Evolutionary conservation across 768 basidiomycete genomes (phyloP).

Genomic region (Albatrellus ellisii): DNA sequence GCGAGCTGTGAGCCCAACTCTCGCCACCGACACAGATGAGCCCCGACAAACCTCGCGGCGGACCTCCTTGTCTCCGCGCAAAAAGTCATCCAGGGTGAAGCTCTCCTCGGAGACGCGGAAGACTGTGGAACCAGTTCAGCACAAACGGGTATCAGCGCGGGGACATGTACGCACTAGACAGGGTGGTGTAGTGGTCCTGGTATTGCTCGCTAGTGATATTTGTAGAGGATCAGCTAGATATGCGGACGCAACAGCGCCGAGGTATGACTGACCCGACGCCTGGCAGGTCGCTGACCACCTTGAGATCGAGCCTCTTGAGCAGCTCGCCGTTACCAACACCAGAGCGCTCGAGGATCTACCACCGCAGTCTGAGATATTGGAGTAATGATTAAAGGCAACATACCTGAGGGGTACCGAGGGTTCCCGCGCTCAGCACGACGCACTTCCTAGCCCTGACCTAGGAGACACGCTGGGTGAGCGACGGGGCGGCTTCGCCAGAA

Average conservation of each 20-base stretch:
- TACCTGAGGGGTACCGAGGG: conserved; percentile 51
- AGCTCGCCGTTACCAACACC: conserved; percentile 46
- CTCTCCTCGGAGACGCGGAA: conserved; percentile 57
- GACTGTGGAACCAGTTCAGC: conserved; percentile 24
- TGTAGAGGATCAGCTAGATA: background rate
- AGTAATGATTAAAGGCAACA: background rate
- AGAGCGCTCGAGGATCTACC: conserved; percentile 54
- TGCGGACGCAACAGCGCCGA: background rate
- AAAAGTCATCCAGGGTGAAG: conserved; percentile 52
- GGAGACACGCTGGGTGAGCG: no score
- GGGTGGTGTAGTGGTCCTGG: conserved; percentile 64
- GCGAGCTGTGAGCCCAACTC: background rate
- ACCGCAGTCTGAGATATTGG: background rate
- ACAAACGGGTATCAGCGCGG: background rate
- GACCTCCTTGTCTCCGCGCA: conserved; percentile 47
- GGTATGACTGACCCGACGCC: conserved; percentile 42
- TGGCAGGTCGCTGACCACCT: conserved; percentile 55
- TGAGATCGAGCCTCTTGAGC: conserved; percentile 43
- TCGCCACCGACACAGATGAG: background rate
- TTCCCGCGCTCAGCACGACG: conserved; percentile 54
- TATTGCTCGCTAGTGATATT: conserved; percentile 40
- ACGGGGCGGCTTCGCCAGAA: conserved; percentile 1
- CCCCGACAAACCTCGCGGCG: conserved; percentile 34
- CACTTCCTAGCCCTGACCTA: conserved; percentile 33
- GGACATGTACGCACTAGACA: conserved; percentile 31